Evolutionary conservation across 192 early-diverging fungal species (phyloP), one percentile per base, ranked within the genome.

Genomic region (Cladochytrium replicatum): DNA sequence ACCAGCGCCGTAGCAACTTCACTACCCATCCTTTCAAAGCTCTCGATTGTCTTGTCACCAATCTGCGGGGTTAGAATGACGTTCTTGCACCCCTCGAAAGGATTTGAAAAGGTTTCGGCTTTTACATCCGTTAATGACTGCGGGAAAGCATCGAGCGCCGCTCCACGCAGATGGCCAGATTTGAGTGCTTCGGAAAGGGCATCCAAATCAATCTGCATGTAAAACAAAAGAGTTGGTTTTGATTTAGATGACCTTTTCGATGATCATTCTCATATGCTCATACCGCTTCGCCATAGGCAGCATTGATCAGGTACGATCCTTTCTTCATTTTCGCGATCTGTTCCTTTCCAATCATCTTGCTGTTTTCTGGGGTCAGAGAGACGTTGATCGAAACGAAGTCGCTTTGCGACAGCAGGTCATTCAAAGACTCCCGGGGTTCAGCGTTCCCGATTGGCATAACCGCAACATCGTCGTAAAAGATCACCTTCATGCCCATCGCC

Each of bases 291-390:
- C 64, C 64, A 38, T 44, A 60, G 29, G 52, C 53, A 8, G 54
- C 34, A 48, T 73, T 73, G 43, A 73, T 57, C 25, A 73, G 32
- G 39, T 50, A 73, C 15, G 45, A 37, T 15, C 57, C 63, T 56
- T 69, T 69, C 64, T 73, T 73, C 71, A 73, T 73, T 46, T 57
- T 54, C 21, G 50, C 55, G 34, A 73, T 29, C 43, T 72, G 60
- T 37, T 50, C 51, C 52, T 66, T 54, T 6, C 69, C 69, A 55
- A 73, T 58, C 15, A 73, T 24, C 24, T 71, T 55, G 21, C 47
- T 42, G 52, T 69, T 73, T 41, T 69, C 67, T 6, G 58, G 53
- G 11, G 31, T 24, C 17, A 29, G 37, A 13, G 68, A 47, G 29
- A 73, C 53, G 43, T 66, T 57, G 29, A 73, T n/a, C 24, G 61